phyloP scores from a whole-genome alignment of 805 yeast species.

The Candida tibetensis region DNA sequence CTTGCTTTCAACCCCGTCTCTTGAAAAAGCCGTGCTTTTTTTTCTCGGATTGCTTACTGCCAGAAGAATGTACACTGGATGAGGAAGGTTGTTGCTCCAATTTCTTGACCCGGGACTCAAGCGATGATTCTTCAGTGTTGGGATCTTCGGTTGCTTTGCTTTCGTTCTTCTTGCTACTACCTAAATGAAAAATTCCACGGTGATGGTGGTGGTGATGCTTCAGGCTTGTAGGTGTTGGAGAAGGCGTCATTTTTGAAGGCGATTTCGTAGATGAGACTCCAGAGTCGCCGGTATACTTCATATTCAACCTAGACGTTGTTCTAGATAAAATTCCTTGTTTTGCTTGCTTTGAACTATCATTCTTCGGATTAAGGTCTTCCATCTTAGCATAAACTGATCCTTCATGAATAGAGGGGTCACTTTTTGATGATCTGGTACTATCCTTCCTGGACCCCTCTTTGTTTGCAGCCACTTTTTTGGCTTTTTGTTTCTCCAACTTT shows the following conservation, averaged over 20 bases:
- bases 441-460: neutral
- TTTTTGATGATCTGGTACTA: too few relatives aligned
- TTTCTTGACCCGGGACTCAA: neutral
- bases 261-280: neutral
- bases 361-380: too few relatives aligned
- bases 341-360: neutral
- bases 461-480: slow-evolving; percentile 7
- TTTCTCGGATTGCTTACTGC: slow-evolving; percentile 8
- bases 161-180: too few relatives aligned
- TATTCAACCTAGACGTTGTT: neutral
- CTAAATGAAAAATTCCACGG: slow-evolving; percentile 2
- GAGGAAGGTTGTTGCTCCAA: slow-evolving; percentile 6
- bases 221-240: neutral
- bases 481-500: slow-evolving; percentile 23
- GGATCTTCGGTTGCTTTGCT: slow-evolving; percentile 6
- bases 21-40: slow-evolving; percentile 8
- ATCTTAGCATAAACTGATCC: too few relatives aligned
- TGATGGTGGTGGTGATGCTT: slow-evolving; percentile 2
- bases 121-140: slow-evolving; percentile 10
- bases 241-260: too few relatives aligned
- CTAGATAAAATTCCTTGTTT: neutral
- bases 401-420: too few relatives aligned
- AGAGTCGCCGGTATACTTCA: neutral
- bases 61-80: slow-evolving; percentile 4
- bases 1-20: too few relatives aligned